Conservation (phyloP, 2,329 filamentous ascomycete genomes). For the Rosellinia necatrix region DNA sequence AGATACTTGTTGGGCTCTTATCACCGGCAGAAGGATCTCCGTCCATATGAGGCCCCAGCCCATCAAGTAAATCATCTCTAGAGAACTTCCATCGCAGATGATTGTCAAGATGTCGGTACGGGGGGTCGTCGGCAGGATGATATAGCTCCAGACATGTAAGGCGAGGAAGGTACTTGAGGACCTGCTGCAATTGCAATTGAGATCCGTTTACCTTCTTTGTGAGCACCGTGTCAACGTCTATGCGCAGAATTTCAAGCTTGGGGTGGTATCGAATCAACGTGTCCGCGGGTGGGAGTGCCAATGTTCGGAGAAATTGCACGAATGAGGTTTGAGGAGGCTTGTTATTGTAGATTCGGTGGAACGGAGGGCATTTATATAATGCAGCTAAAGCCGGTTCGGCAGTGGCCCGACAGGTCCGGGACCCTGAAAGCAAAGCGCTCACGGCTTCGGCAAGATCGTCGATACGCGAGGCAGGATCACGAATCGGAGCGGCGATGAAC, state of each 20-base stretch:
- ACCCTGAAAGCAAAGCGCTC: constrained; percentile 60
- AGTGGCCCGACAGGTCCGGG: constrained; percentile 67
- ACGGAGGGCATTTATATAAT: constrained; percentile 71
- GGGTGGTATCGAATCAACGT: constrained; percentile 67
- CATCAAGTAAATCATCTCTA: constrained; percentile 62
- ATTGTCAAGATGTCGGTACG: constrained; percentile 63
- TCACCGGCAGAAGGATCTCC: constrained; percentile 47
- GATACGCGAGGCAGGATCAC: constrained; percentile 47
- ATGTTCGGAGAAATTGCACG: constrained; percentile 56
- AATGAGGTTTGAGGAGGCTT: constrained; percentile 51
- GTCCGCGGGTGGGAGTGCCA: constrained; percentile 46
- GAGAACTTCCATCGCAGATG: constrained; percentile 71
- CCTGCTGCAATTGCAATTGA: constrained; percentile 55
- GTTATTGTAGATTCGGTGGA: constrained; percentile 49
- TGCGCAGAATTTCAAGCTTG: constrained; percentile 71
- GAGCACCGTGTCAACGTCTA: constrained; percentile 62
- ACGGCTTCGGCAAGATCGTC: constrained; percentile 48
- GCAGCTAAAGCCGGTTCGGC: constrained; percentile 74
- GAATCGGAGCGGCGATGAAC: constrained; percentile 65
- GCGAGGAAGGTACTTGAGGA: constrained; percentile 69
- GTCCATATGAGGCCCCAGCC: constrained; percentile 57
- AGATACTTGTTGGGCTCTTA: constrained; percentile 41
- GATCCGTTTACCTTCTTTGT: constrained; percentile 29
- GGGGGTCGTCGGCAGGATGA: constrained; percentile 69
- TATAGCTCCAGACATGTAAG: constrained; percentile 73